Percentiles rank a stretch among this genome's conserved stretches.
These are phyloP conservation scores for Roridomyces roridus DNA, from an alignment of 768 basidiomycete species.

Conservation along the genomic window DNA sequence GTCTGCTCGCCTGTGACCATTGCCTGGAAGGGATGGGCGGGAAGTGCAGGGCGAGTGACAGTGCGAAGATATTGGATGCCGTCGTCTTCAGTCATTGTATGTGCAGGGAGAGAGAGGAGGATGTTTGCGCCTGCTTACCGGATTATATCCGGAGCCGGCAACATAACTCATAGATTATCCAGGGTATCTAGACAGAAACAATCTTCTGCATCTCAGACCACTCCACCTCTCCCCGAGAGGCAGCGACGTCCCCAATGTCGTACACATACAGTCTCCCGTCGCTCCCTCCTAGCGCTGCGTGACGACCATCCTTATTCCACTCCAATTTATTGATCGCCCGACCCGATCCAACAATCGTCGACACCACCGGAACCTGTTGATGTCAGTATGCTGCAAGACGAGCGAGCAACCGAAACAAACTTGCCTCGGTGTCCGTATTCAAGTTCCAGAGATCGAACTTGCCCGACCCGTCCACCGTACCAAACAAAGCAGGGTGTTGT, in stretches of 20 bases:
- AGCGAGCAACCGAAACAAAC: conserved; percentile 32
- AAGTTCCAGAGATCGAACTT: conserved; percentile 98
- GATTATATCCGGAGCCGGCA: background rate
- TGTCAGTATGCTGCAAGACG: conserved; percentile 10
- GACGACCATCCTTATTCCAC: conserved; percentile 96
- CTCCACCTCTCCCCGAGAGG: conserved; percentile 82
- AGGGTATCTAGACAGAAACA: conserved; percentile 44
- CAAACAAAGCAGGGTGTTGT: conserved; percentile 92
- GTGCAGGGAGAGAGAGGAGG: background rate
- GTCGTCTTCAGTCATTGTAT: conserved; percentile 46
- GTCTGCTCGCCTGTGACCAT: conserved; percentile 50
- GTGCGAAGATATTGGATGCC: conserved; percentile 67
- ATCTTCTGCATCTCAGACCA: conserved; percentile 95
- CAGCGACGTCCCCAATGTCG: conserved; percentile 90
- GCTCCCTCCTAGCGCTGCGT: conserved; percentile 88
- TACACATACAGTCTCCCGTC: conserved; percentile 95
- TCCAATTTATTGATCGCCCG: conserved; percentile 93
- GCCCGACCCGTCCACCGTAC: conserved; percentile 92
- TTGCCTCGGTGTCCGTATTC: conserved; percentile 94
- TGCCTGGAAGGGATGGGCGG: conserved; percentile 34
- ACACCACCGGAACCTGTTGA: conserved; percentile 86
- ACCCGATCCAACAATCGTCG: conserved; percentile 78
- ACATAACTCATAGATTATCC: background rate
- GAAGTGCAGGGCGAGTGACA: conserved; percentile 27
- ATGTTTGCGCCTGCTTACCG: too few species aligned